Percentiles rank a stretch among this genome's conserved stretches.
Conservation (phyloP, 306 rosid genomes). For the Glycine soja region DNA sequence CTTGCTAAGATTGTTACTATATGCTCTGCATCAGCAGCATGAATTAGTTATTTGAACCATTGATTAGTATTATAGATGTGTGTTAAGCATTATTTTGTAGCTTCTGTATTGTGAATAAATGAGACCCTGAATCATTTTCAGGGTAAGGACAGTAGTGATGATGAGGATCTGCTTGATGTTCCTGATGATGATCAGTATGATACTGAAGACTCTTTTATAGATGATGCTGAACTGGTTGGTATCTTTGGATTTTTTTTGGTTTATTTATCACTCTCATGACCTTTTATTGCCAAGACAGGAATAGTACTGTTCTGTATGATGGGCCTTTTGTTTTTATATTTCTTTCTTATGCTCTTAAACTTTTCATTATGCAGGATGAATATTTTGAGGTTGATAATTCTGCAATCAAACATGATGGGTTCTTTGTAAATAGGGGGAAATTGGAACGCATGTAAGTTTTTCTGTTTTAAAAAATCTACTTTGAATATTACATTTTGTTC, state of each 20-base stretch:
- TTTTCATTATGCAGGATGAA: constrained; percentile 81
- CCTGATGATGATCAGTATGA: constrained; percentile 99
- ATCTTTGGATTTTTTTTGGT: constrained; percentile 32
- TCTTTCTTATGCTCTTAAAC: constrained; percentile 38
- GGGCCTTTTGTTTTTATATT: constrained; percentile 24
- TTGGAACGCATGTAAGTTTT: constrained; percentile 90
- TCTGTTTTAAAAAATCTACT: constrained; percentile 11
- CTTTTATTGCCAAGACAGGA: constrained; percentile 34
- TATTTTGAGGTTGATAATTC: constrained; percentile 96
- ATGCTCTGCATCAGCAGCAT: not conserved
- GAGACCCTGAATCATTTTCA: constrained; percentile 48
- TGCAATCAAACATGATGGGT: constrained; percentile 90
- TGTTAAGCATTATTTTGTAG: constrained; percentile 24
- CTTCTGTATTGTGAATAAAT: constrained; percentile 30
- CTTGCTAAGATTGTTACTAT: constrained; percentile 25
- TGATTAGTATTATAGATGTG: constrained; percentile 29
- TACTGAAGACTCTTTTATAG: constrained; percentile 97
- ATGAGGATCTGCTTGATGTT: constrained; percentile 75
- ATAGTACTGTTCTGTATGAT: constrained; percentile 12
- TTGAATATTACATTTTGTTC: constrained; percentile 27
- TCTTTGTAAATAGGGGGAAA: constrained; percentile 93
- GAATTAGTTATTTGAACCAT: constrained; percentile 34
- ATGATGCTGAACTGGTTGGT: constrained; percentile 96
- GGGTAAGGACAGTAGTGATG: constrained; percentile 98
- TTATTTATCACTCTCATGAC: constrained; percentile 36